A percentile compares a stretch with the other conserved stretches of the same genome.
Conservation (phyloP, 352 stramenopile genomes). For the Plasmopara viticola region DNA sequence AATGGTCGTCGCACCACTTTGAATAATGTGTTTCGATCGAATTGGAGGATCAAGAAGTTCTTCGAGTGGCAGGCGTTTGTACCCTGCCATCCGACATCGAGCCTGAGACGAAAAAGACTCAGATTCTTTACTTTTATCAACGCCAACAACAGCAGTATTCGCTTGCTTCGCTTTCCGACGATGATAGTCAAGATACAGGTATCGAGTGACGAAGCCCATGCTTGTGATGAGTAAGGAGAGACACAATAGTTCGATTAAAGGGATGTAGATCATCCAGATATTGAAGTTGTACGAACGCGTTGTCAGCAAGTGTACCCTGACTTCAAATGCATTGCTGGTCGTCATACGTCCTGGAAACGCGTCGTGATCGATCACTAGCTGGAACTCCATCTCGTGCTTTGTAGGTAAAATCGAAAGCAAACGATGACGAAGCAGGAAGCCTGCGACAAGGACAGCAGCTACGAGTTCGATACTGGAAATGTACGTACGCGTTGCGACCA, state of each 20-base stretch:
- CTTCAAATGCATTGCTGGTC: conserved; percentile 31
- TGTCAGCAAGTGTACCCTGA: conserved; percentile 13
- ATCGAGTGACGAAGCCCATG: conserved; percentile 14
- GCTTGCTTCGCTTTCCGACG: conserved; percentile 2
- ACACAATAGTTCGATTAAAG: conserved; percentile 22
- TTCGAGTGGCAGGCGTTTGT: conserved; percentile 40
- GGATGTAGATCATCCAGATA: conserved; percentile 35
- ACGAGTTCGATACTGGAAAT: conserved; percentile 31
- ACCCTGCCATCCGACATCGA: conserved; percentile 16
- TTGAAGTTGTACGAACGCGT: conserved; percentile 17
- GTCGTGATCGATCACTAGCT: conserved; percentile 19
- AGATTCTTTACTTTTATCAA: not conserved
- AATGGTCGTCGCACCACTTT: conserved; percentile 7
- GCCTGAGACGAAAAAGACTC: not conserved
- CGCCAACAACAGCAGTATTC: not conserved
- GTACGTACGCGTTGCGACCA: conserved; percentile 26
- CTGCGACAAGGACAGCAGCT: conserved; percentile 2
- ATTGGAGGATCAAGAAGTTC: conserved; percentile 43
- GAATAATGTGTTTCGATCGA: conserved; percentile 37
- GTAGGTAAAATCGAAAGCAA: not conserved
- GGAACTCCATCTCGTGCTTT: conserved; percentile 24
- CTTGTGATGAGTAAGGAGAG: conserved; percentile 15
- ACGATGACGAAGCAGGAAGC: not conserved
- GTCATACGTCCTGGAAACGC: not conserved
- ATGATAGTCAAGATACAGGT: conserved; percentile 10